Conservation (phyloP, 805 yeast genomes). For the Priceomyces fermenticarens region DNA sequence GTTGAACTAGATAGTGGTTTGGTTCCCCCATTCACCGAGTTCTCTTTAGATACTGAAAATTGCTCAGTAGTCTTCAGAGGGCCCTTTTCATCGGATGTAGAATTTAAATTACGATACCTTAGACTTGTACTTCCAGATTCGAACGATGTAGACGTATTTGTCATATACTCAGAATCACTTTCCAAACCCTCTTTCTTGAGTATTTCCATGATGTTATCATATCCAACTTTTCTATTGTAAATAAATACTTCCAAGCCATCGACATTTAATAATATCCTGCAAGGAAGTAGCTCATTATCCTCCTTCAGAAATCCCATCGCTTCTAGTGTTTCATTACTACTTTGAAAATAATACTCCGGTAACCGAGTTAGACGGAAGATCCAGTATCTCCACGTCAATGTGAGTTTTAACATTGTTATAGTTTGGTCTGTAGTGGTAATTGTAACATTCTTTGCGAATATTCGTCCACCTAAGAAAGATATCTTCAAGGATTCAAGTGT, state of each 20-base stretch:
- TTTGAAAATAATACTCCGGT: constrained; percentile 29
- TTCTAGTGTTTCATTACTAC: constrained; percentile 9
- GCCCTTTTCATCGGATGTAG: constrained; percentile 4
- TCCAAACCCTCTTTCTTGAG: constrained; percentile 22
- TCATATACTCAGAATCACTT: background rate
- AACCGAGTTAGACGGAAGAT: constrained; percentile 43
- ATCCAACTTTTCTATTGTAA: constrained; percentile 78
- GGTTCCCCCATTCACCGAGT: constrained; percentile 8
- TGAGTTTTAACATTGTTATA: constrained; percentile 64
- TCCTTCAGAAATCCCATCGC: constrained; percentile 14
- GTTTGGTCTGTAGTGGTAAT: constrained; percentile 74
- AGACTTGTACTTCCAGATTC: constrained; percentile 1
- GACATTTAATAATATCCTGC: constrained; percentile 54
- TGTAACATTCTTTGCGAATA: constrained; percentile 73
- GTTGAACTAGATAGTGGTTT: constrained; percentile 7
- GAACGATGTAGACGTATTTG: background rate
- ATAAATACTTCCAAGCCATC: constrained; percentile 82
- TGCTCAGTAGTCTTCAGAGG: constrained; percentile 7
- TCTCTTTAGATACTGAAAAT: background rate
- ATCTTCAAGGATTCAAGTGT: constrained; percentile 72
- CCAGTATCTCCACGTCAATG: constrained; percentile 93
- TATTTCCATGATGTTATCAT: constrained; percentile 55
- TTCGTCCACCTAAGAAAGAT: constrained; percentile 78
- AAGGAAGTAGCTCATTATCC: constrained; percentile 49
- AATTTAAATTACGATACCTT: constrained; percentile 1